Evolutionary conservation across 805 yeast genomes (phyloP).

Genomic region (Metschnikowia lachancei): DNA sequence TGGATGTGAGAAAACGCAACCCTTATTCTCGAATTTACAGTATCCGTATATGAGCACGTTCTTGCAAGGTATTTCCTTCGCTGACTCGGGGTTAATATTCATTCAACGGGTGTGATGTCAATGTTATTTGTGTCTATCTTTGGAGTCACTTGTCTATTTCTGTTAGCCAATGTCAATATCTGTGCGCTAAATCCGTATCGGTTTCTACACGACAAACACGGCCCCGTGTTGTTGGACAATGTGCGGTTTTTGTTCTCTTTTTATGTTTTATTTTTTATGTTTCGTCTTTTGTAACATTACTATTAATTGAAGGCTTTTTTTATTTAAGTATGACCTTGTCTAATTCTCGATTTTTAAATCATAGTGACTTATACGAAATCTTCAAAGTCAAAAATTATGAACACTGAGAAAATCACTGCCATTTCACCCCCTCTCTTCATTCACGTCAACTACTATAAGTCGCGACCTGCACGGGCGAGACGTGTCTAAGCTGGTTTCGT

Average conservation of each 20-base stretch:
- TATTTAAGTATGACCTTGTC: too few relatives aligned
- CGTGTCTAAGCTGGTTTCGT: background rate
- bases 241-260: background rate
- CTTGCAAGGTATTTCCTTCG: conserved; percentile 76
- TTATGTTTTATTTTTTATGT: background rate
- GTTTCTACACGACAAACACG: conserved; percentile 8
- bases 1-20: conserved; percentile 71
- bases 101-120: conserved; percentile 9
- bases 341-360: too few relatives aligned
- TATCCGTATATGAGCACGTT: conserved; percentile 83
- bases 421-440: too few relatives aligned
- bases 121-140: conserved; percentile 2
- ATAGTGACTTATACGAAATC: too few relatives aligned
- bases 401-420: too few relatives aligned
- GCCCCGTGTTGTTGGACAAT: background rate
- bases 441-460: too few relatives aligned
- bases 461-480: conserved; percentile 3
- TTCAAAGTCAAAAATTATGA: too few relatives aligned
- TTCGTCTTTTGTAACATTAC: too few relatives aligned
- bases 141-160: background rate
- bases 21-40: conserved; percentile 84
- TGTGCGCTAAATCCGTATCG: background rate
- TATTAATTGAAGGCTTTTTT: too few relatives aligned
- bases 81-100: conserved; percentile 50
- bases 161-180: background rate